Base-by-base conservation (phyloP, 2,329 filamentous ascomycete species). In the Fusarium pilosicola region DNA sequence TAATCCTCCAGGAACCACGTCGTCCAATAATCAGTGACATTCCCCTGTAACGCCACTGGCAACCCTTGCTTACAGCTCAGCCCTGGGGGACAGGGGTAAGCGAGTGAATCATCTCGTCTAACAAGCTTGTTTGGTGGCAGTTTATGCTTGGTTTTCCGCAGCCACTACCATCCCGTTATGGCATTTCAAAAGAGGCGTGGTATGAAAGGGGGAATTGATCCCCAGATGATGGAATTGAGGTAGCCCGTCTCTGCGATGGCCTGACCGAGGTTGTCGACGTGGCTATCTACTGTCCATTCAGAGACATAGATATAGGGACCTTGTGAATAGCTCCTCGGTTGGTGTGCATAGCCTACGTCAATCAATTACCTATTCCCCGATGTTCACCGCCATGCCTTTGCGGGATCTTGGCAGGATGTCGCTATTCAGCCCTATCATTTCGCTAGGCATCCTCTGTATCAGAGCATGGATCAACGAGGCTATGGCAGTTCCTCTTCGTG, bases 51-150 rank as follows among this genome's bases (percentile, higher is more conserved):
- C 26, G 36, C 42, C 36, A 36, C 30, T n/a, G 28, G 20, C 10
- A 24, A 62, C n/a, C 62, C 45, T 52, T 62, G 62, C 26, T 34
- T 22, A 4, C 15, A 39, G 26, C 58, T 52, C 62, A 65, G 57
- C 62, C 57, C 51, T 62, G 34, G 28, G 34, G 15, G 14, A 22
- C 46, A 62, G 62, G 57, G 62, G 58, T 65, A 38, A 52, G 45
- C 62, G 45, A 62, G 49, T 36, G 11, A 38, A 24, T 58, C 28
- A 41, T 26, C 26, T 63, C 22, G 18, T 63, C 11, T 32, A 28
- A 24, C 28, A 49, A 44, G 24, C 45, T 46, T 34, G 8, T 24
- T 45, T 30, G 24, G 30, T 36, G 38, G 32, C 48, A 17, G 22
- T 22, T 49, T 51, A 45, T 39, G 32, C 45, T 52, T 65, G 38